Evolutionary conservation across 78 protist genomes (phyloP), one percentile per base, ranked within the genome.

Genomic region (Mastigamoeba balamuthi): DNA sequence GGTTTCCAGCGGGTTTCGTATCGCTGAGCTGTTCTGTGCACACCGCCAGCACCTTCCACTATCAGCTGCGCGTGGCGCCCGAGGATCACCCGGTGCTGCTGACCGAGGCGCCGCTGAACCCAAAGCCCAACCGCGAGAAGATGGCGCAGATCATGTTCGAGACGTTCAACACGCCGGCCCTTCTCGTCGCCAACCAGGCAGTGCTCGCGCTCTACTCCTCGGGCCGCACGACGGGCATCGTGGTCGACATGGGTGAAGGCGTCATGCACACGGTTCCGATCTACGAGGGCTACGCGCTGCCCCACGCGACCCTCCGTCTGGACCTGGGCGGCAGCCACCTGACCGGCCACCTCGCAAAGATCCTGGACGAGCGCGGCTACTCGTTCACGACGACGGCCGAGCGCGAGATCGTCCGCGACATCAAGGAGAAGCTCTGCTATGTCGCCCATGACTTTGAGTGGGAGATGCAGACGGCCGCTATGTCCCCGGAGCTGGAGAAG

Each of bases 241-340:
- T 96, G 23, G 17, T 96, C 38, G 97, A 94, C 77, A 79, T 88
- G 37, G 99, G 99, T 33, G 95, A 90, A 23, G 95, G 96, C 39
- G 87, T 79, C 37, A 41, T 95, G 10, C 88, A 88, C 76, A 39
- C 83, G 30, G 95, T 91, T 7, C 99, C 99, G 40, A 67, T 96
- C 74, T 90, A 82, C 80, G 94, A 96, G 58, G 95, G 96, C 1
- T 80, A 85, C 70, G 72, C 88, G 3, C 86, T 90, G 0, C 88
- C 90, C 33, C 91, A 91, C 79, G 90, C 96, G 65, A 72, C 93
- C 72, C 72, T 43, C 8, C 89, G 93, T 28, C 71, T 91, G 29
- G 86, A 92, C 40, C 44, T 72, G 29, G 98, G 90, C 36, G 98
- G 96, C 6, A 77, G 86, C 48, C 93, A 91, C 30, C 73, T 93